Evolutionary conservation across 768 basidiomycete species (phyloP).

Genomic region (Crepidotus variabilis): DNA sequence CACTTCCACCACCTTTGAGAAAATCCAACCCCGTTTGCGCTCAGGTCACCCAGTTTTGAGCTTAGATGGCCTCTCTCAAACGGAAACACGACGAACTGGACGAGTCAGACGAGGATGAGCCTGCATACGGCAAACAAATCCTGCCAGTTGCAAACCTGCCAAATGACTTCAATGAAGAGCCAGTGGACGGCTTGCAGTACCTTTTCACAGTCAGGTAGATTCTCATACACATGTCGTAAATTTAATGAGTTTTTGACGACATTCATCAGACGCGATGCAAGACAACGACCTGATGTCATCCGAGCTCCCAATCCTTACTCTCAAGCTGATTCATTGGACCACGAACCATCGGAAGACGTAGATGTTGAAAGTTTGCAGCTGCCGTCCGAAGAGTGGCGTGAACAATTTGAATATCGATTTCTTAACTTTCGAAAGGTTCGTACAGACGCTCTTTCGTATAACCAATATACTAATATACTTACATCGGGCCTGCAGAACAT

Average conservation of each 20-base stretch:
- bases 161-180: slow-evolving; percentile 58
- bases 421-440: slow-evolving; percentile 63
- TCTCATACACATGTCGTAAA: neutral
- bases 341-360: slow-evolving; percentile 1
- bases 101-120: slow-evolving; percentile 59
- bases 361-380: slow-evolving; percentile 30
- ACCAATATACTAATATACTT: neutral
- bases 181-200: slow-evolving; percentile 74
- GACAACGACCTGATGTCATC: slow-evolving; percentile 57
- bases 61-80: slow-evolving; percentile 36
- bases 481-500: slow-evolving; percentile 49
- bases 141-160: slow-evolving; percentile 82
- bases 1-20: neutral
- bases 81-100: slow-evolving; percentile 51
- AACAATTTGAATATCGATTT: slow-evolving; percentile 53
- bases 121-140: slow-evolving; percentile 62
- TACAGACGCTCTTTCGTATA: neutral
- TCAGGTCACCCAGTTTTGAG: neutral
- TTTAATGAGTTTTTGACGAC: slow-evolving; percentile 1
- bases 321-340: slow-evolving; percentile 23
- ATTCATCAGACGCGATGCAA: slow-evolving; percentile 62
- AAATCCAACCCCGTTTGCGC: neutral
- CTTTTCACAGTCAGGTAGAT: slow-evolving; percentile 76
- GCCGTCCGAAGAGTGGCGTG: slow-evolving; percentile 68
- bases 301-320: slow-evolving; percentile 71